Evolutionary conservation across 345 rosid species (phyloP), one percentile per base, ranked within the genome.

Genomic region (Punica granatum): DNA sequence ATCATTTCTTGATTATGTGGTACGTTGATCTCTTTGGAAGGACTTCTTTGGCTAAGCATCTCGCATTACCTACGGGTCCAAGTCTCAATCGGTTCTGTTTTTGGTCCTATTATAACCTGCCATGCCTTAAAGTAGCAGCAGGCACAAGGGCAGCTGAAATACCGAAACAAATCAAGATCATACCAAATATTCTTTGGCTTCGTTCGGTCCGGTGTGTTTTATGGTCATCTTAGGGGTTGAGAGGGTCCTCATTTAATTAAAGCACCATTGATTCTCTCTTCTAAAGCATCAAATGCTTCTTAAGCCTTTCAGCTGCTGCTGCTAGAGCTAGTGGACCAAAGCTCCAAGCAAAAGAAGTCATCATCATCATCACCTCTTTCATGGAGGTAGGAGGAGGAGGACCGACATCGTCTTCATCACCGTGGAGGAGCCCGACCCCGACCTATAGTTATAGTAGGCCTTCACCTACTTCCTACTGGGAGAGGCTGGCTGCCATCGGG

Each of bases 401-500:
- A 25, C n/a, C 58, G n/a, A 2, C 34, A 3, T 33, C 61, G 1
- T 56, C 61, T 56, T 11, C 18, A 1, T 28, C 33, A 28, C 61
- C 33, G 13, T 56, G 61, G 34, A 56, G 61, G 34, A 56, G 61
- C 18, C 18, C 34, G 61, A 28, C 1, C 11, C 61, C 61, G 33
- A 56, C 33, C 18, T 12, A 56, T 33, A 6, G 19, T 30, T 26
- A 56, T 18, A 26, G 19, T 33, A 56, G 33, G 61, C 33, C 18
- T 10, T 10, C 34, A 26, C 34, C 66, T 63, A 13, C 68, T 70
- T 82, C 85, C 3, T 77, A 82, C 0, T 77, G 63, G 64, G 82
- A 78, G 81, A 86, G 82, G 78, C 65, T 83, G 74, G 78, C 79
- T 64, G 90, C 87, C 30, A 82, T 88, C 60, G 72, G 76, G 69